A percentile compares a stretch with the other conserved stretches of the same genome.
Evolutionary conservation across 257 asterid species (phyloP).

Genomic region (Sherardia arvensis): DNA sequence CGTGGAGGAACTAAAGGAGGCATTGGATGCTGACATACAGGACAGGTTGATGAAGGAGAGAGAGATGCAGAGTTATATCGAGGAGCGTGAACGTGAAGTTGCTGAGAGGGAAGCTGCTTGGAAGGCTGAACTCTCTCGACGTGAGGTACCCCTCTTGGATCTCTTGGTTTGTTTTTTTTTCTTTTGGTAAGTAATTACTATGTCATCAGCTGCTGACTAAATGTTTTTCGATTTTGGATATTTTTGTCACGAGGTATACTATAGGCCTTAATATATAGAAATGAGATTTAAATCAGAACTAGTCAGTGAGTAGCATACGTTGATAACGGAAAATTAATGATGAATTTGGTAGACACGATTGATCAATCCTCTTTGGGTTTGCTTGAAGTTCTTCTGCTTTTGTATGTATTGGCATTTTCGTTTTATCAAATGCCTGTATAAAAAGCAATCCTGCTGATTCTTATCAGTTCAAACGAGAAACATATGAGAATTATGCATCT

Average conservation of each 20-base stretch:
- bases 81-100: constrained; percentile 95
- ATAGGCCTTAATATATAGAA: not conserved
- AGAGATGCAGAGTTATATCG: constrained; percentile 99
- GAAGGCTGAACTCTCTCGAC: constrained; percentile 99
- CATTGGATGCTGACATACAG: constrained; percentile 91
- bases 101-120: constrained; percentile 99
- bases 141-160: constrained; percentile 48
- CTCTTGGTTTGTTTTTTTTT: not conserved
- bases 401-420: not conserved
- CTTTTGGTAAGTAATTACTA: not conserved
- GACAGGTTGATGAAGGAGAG: constrained; percentile 95
- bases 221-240: not conserved
- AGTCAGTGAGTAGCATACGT: not conserved
- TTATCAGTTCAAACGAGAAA: not conserved
- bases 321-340: not conserved
- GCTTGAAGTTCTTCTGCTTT: not conserved
- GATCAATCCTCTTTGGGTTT: too few species aligned
- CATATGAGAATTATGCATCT: not conserved
- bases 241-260: not conserved
- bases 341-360: not conserved
- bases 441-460: not conserved
- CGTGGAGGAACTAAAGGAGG: constrained; percentile 92
- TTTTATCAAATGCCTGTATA: not conserved
- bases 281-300: not conserved
- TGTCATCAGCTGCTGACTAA: not conserved